Evolutionary conservation across 2,329 filamentous ascomycete species (phyloP), one percentile per base, ranked within the genome.

Genomic region (Cladophialophora bantiana): DNA sequence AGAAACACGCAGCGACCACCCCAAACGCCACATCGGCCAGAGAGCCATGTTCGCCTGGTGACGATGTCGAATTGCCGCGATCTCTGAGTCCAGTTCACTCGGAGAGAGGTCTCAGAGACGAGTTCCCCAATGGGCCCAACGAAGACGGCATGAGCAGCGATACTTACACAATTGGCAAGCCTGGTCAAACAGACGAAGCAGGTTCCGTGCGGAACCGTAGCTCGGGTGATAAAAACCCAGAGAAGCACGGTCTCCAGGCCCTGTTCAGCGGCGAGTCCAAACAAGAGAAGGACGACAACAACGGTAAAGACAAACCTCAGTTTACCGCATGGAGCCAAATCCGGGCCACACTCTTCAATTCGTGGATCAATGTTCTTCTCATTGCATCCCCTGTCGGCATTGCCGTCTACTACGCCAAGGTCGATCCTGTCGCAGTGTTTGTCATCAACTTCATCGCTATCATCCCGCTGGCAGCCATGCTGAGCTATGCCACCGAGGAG

Each of bases 361-460:
- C 92, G 0, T 96, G 91, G 88, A 90, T 97, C 80, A 97, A 97
- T 75, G 75, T 96, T 31, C 81, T 97, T 32, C 82, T 97, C 26
- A 60, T 97, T 15, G 88, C 89, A 26, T 71, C 69, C 18, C 72
- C 72, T 2, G 61, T 72, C 36, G 72, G 72, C 15, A 73, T 74
- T 42, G 90, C 86, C 1, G 77, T 94, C 60, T 87, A 91, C 73
- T 93, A 90, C 74, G 80, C 88, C 18, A 70, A 81, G 10, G 80
- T 90, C 59, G 83, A 85, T 74, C 82, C 84, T 2, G 83, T 90
- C 65, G 85, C 84, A 20, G 83, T 95, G 55, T 97, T 97, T 74
- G 87, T 94, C 64, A 86, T 97, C 79, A 97, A 97, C 81, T 97
- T 97, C 74, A 86, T 97, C 70, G 94, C 94, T 68, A 97, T 97